Conservation (phyloP, 129 eudicot species). For the Saposhnikovia divaricata region DNA sequence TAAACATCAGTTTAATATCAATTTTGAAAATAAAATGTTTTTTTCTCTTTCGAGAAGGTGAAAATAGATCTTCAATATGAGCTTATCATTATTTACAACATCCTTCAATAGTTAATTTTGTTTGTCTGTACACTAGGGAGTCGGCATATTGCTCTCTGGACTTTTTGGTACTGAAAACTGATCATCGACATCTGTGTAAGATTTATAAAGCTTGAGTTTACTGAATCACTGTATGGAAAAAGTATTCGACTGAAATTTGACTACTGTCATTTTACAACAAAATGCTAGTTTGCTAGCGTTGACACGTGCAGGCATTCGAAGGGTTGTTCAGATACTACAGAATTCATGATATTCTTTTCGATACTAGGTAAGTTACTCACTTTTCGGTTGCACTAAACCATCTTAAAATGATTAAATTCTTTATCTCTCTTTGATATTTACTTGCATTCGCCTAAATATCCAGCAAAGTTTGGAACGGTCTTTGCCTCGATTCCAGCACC, state of each 20-base stretch:
- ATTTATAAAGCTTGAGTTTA: not conserved
- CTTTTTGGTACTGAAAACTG: slow-evolving; percentile 90
- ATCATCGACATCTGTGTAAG: slow-evolving; percentile 88
- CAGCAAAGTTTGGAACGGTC: slow-evolving; percentile 94
- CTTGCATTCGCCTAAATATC: not conserved
- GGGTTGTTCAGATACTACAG: slow-evolving; percentile 94
- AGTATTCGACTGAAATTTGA: not conserved
- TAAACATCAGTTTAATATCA: not conserved
- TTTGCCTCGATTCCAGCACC: slow-evolving; percentile 97
- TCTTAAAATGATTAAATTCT: not conserved
- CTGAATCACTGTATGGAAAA: not conserved
- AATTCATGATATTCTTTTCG: slow-evolving; percentile 96
- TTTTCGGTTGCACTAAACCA: not conserved
- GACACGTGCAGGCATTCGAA: slow-evolving; percentile 94
- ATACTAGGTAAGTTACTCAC: slow-evolving; percentile 52
- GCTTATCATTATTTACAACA: slow-evolving; percentile 4
- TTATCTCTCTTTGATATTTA: not conserved
- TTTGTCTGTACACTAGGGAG: slow-evolving; percentile 41
- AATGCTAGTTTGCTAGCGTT: slow-evolving; percentile 91
- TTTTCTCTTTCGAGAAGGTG: not conserved
- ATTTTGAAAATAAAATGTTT: not conserved
- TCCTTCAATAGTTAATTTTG: slow-evolving; percentile 12
- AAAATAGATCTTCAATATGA: not conserved
- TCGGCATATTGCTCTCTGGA: slow-evolving; percentile 85
- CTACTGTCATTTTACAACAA: slow-evolving; percentile 34